phyloP scores from a whole-genome alignment of 345 rosid genomes.

The thale cress (Arabidopsis thaliana) region TAIR10.1 NC_003074.8:8405501-8406000 shows the following conservation, averaged over 20 bases:
- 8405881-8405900: constrained; percentile 17
- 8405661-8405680: not conserved
- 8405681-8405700: not conserved
- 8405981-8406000: constrained; percentile 8
- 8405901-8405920: constrained; percentile 6
- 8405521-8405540: no score
- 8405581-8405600: not conserved
- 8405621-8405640: not conserved
- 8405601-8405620: not conserved
- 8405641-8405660: not conserved
- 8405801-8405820: not conserved
- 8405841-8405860: not conserved
- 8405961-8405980: constrained; percentile 21
- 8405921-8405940: constrained; percentile 16
- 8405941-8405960: not conserved
- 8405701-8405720: not conserved
- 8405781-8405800: not conserved
- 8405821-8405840: not conserved
- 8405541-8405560: no score
- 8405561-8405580: not conserved
- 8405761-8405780: not conserved
- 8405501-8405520: no score
- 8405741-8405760: not conserved
- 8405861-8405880: not conserved
- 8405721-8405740: not conserved